Conservation (phyloP, 2,329 filamentous ascomycete species). For the Alternaria sp. region DNA sequence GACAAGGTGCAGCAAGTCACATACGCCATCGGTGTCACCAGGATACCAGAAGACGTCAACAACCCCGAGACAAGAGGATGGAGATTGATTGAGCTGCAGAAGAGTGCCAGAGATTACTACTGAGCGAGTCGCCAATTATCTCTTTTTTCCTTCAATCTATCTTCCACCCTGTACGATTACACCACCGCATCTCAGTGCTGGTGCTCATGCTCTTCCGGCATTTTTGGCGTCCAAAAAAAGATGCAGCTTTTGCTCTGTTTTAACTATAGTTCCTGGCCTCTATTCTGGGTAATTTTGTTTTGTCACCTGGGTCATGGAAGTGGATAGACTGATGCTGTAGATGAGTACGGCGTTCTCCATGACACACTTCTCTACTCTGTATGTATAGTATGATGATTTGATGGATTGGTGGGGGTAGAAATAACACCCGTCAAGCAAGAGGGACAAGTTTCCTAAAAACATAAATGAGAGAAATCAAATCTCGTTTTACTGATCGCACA, state of each 20-base stretch:
- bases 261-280: slow-evolving; percentile 12
- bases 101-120: slow-evolving; percentile 91
- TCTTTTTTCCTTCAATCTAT: slow-evolving; percentile 11
- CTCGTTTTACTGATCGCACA: background rate
- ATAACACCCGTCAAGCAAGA: slow-evolving; percentile 16
- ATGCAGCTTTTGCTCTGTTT: slow-evolving; percentile 11
- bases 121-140: slow-evolving; percentile 53
- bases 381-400: slow-evolving; percentile 31
- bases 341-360: slow-evolving; percentile 24
- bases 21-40: slow-evolving; percentile 95
- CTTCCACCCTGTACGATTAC: slow-evolving; percentile 29
- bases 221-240: slow-evolving; percentile 49
- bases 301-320: slow-evolving; percentile 24
- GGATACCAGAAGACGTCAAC: slow-evolving; percentile 92
- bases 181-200: slow-evolving; percentile 27
- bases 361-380: slow-evolving; percentile 42
- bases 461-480: slow-evolving; percentile 1
- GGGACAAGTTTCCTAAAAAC: slow-evolving; percentile 1
- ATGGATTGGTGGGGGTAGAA: slow-evolving; percentile 14
- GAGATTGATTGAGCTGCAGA: slow-evolving; percentile 98
- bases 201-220: slow-evolving; percentile 33
- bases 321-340: slow-evolving; percentile 27
- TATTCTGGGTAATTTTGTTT: slow-evolving; percentile 21
- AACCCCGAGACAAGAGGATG: slow-evolving; percentile 97
- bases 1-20: slow-evolving; percentile 98